Base-by-base conservation (phyloP, 139 green algal species). In the Pseudopediastrum boryanum region DNA sequence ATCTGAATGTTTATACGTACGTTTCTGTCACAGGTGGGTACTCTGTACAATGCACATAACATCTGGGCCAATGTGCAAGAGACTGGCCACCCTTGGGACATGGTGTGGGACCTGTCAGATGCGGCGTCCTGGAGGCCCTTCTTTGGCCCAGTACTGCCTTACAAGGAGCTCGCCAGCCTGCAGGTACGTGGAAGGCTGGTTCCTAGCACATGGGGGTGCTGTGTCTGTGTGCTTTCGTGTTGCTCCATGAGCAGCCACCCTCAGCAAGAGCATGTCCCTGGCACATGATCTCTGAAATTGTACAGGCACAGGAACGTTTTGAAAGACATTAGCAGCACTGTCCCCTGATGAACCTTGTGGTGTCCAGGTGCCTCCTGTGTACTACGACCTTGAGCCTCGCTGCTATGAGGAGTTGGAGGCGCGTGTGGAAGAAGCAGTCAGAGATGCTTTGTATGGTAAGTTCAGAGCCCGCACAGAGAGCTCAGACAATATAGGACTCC, bases 51-150 rank as follows among this genome's bases (percentile, higher is more conserved):
- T 69, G 42, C 71, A 46, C 69, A 71, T 73, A 91, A 91, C 83
- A 84, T 93, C 7, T 93, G 88, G 88, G 88, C 83, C 56, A 91
- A 93, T 83, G 67, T 79, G 25, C 88, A 93, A 64, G 8, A 50
- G 39, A 78, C 42, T 39, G 72, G 80, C 6, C 80, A 84, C 52
- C 88, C 88, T 3, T 92, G 84, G 84, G 80, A 88, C 39, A 86
- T 92, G 74, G 42, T 33, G 19, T 92, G 88, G 88, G 65, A 87
- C 63, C 83, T 92, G 59, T 16, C 21, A 0, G 68, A 77, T 21
- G 16, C 6, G 4, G 48, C n/a, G 23, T 50, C 61, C 51, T 89
- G 81, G 84, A 41, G 50, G 69, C 78, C 84, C 1, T 87, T 88
- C 77, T 89, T 89, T 64, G 82, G 85, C 3, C 35, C 66, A 7